Percentiles rank a stretch among this genome's conserved stretches.
These are phyloP conservation scores for Mycena vulgaris DNA, from an alignment of 768 basidiomycete species.

Conservation along the genomic window DNA sequence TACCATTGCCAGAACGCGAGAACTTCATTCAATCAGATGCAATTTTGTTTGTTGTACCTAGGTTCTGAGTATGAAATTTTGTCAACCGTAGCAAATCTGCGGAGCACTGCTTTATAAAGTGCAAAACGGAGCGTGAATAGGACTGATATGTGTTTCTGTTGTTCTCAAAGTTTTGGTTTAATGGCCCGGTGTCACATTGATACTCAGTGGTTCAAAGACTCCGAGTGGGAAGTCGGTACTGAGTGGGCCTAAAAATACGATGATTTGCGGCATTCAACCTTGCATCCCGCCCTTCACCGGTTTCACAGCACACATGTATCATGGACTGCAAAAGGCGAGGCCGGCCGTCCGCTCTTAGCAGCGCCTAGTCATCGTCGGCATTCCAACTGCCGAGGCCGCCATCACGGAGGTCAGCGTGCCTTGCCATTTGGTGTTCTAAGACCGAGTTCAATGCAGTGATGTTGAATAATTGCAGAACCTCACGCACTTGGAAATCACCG, in stretches of 20 bases:
- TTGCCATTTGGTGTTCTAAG: too few species aligned
- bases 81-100: too few species aligned
- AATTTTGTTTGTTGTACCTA: background rate
- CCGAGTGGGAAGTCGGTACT: background rate
- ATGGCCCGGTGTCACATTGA: background rate
- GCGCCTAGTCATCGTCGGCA: too few species aligned
- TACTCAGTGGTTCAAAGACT: background rate
- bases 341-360: too few species aligned
- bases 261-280: slow-evolving; percentile 8
- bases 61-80: background rate
- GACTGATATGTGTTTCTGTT: too few species aligned
- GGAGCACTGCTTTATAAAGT: too few species aligned
- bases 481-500: background rate
- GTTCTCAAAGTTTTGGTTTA: slow-evolving; percentile 10
- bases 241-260: slow-evolving; percentile 8
- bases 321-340: too few species aligned
- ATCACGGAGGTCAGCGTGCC: too few species aligned
- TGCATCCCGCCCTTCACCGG: slow-evolving; percentile 10
- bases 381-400: too few species aligned
- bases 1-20: background rate
- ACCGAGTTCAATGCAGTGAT: too few species aligned
- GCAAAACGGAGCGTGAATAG: too few species aligned
- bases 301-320: slow-evolving; percentile 3
- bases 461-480: slow-evolving; percentile 2
- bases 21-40: background rate